These are phyloP conservation scores for Sporodiniella umbellata DNA, from an alignment of 371 early-diverging fungal species.

Conservation along the genomic window DNA sequence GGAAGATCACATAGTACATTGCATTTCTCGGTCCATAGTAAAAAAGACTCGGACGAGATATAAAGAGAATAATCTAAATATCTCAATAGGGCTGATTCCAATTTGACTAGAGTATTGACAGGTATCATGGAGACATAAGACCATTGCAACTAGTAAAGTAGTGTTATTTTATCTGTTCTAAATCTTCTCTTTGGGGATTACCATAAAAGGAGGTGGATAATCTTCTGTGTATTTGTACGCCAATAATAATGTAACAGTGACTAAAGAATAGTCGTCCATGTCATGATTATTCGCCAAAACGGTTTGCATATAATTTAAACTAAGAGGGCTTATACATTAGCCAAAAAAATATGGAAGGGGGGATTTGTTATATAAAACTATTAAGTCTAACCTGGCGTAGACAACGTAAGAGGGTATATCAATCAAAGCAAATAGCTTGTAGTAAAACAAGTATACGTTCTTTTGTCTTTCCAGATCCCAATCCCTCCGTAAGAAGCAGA, in stretches of 20 bases:
- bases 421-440: slow-evolving; percentile 9
- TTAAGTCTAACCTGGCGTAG: slow-evolving; percentile 23
- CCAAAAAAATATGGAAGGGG: background rate
- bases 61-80: slow-evolving; percentile 15
- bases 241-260: slow-evolving; percentile 30
- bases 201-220: slow-evolving; percentile 26
- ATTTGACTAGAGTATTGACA: slow-evolving; percentile 10
- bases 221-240: slow-evolving; percentile 39
- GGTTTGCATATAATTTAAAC: slow-evolving; percentile 28
- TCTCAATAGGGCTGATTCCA: slow-evolving; percentile 17
- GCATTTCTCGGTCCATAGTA: slow-evolving; percentile 22
- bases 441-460: slow-evolving; percentile 19
- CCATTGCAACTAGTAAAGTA: slow-evolving; percentile 19
- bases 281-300: slow-evolving; percentile 17
- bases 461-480: slow-evolving; percentile 18
- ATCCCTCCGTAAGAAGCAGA: slow-evolving; percentile 7
- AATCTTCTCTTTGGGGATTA: slow-evolving; percentile 7
- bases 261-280: slow-evolving; percentile 26
- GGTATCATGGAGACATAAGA: slow-evolving; percentile 23
- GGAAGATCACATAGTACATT: slow-evolving; percentile 12
- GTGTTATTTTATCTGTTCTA: background rate
- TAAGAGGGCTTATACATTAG: background rate
- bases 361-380: too few relatives aligned
- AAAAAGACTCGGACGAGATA: slow-evolving; percentile 12
- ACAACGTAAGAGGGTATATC: slow-evolving; percentile 19